Base-by-base conservation (phyloP, 371 early-diverging fungal species). In the Blyttiomyces sp. region DNA sequence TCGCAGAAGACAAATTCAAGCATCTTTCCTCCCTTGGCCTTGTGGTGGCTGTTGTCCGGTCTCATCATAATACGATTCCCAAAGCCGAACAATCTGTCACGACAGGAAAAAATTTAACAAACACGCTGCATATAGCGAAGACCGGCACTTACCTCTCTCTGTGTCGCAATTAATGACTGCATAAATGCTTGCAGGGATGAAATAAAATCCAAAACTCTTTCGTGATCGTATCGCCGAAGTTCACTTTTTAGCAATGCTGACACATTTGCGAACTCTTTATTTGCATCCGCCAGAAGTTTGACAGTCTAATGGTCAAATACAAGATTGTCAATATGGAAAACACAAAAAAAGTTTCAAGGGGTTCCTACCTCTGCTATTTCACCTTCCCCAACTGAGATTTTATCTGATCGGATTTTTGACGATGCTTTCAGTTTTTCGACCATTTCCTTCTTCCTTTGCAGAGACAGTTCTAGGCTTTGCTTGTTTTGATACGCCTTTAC, bases 151-250 rank as follows among this genome's bases (percentile, higher is more conserved):
- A 89, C 87, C 78, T 92, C 83, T 49, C 88, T 86, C 74, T 95
- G 94, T 49, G 86, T 90, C 55, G 87, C 86, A 44, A 90, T 80
- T 84, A 92, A 84, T 34, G 85, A 84, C 33, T 79, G 74, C 63
- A 92, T 71, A 51, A 88, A 90, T 4, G 78, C 75, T 63, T 91
- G 89, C 19, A 92, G 80, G 31, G 88, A 77, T 42, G 79, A 79
- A 56, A 88, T 82, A 64, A 93, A 88, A 61, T 93, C 93, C 31
- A 85, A 85, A 17, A 93, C 88, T 57, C 89, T 89, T 33, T 89
- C 87, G n/a, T 77, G 77, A 67, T 95, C 94, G 66, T 92, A 91
- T 23, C 91, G 81, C 58, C 87, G 90, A 35, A 95, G 67, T 69
- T 95, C 95, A 28, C 70, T 75, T 49, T 82, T 82, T 49, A 95